A percentile compares a stretch with the other conserved stretches of the same genome.
Evolutionary conservation across 768 basidiomycete genomes (phyloP).

Genomic region (Artomyces pyxidatus): DNA sequence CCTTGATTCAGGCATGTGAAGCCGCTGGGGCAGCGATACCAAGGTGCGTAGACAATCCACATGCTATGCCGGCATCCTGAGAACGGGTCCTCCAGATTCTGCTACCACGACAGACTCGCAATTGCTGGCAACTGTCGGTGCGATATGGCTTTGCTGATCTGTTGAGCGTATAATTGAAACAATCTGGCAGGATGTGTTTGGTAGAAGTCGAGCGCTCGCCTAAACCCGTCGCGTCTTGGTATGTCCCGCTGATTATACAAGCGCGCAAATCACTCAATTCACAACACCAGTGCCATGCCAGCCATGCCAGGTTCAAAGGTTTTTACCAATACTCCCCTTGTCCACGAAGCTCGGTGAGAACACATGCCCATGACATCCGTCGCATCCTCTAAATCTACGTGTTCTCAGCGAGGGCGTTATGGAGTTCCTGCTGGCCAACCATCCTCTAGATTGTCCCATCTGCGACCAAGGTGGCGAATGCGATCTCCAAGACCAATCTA

Average conservation of each 20-base stretch:
- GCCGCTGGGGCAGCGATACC: slow-evolving; percentile 79
- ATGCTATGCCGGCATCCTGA: not conserved
- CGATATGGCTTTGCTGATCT: slow-evolving; percentile 22
- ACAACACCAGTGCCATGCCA: slow-evolving; percentile 76
- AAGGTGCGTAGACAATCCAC: slow-evolving; percentile 47
- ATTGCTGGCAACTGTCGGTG: slow-evolving; percentile 97
- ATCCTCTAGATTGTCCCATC: slow-evolving; percentile 96
- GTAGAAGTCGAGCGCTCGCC: slow-evolving; percentile 96
- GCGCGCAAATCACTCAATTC: not conserved
- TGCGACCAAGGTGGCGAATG: slow-evolving; percentile 99
- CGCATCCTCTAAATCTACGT: slow-evolving; percentile 7
- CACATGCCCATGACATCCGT: not conserved
- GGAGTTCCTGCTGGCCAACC: slow-evolving; percentile 97
- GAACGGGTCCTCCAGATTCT: slow-evolving; percentile 46
- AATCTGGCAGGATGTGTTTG: slow-evolving; percentile 76
- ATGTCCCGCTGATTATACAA: slow-evolving; percentile 16
- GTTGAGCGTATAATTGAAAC: slow-evolving; percentile 4
- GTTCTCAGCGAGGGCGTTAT: slow-evolving; percentile 80
- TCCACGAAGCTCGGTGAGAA: slow-evolving; percentile 73
- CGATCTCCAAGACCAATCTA: slow-evolving; percentile 97
- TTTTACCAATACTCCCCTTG: slow-evolving; percentile 86
- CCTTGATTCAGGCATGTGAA: slow-evolving; percentile 95
- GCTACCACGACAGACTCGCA: slow-evolving; percentile 88
- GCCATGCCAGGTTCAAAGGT: slow-evolving; percentile 93
- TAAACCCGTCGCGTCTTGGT: slow-evolving; percentile 94